Conservation (phyloP, 352 stramenopile species). For the Globisporangium carolinianum region DNA sequence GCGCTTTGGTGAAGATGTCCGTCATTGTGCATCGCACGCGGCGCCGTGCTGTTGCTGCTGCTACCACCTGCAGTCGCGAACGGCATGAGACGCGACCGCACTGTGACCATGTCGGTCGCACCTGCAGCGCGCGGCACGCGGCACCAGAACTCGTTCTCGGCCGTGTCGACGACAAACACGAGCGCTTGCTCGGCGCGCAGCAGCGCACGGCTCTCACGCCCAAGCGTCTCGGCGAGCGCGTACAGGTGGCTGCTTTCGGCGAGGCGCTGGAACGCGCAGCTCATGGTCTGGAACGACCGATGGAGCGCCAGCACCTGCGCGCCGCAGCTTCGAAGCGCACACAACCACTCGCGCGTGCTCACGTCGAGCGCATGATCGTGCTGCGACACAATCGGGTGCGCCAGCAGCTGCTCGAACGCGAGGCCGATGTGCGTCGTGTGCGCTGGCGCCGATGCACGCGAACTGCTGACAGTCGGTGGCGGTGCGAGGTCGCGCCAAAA, state of each 20-base stretch:
- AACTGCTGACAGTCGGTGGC: slow-evolving; percentile 11
- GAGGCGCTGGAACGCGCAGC: slow-evolving; percentile 40
- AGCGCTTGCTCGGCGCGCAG: slow-evolving; percentile 55
- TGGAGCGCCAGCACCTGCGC: slow-evolving; percentile 52
- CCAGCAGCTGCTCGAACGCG: slow-evolving; percentile 52
- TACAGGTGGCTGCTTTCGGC: slow-evolving; percentile 53
- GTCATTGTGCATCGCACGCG: not conserved
- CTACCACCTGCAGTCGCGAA: slow-evolving; percentile 8
- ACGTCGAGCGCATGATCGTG: slow-evolving; percentile 42
- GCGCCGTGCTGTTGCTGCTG: not conserved
- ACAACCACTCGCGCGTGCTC: slow-evolving; percentile 56
- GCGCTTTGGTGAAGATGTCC: not conserved
- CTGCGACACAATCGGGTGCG: slow-evolving; percentile 41
- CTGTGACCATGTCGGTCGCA: slow-evolving; percentile 21
- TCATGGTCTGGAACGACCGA: slow-evolving; percentile 51
- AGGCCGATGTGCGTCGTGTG: slow-evolving; percentile 50
- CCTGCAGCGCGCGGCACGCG: slow-evolving; percentile 26
- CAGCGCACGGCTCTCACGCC: slow-evolving; percentile 36
- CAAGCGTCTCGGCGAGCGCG: slow-evolving; percentile 44
- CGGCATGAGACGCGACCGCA: slow-evolving; percentile 36
- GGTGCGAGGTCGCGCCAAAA: slow-evolving; percentile 50
- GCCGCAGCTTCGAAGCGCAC: slow-evolving; percentile 43
- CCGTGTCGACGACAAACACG: slow-evolving; percentile 61
- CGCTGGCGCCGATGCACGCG: not conserved
- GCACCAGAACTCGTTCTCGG: slow-evolving; percentile 76